Evolutionary conservation across 257 asterid species (phyloP).

Genomic region (Mitragyna speciosa): DNA sequence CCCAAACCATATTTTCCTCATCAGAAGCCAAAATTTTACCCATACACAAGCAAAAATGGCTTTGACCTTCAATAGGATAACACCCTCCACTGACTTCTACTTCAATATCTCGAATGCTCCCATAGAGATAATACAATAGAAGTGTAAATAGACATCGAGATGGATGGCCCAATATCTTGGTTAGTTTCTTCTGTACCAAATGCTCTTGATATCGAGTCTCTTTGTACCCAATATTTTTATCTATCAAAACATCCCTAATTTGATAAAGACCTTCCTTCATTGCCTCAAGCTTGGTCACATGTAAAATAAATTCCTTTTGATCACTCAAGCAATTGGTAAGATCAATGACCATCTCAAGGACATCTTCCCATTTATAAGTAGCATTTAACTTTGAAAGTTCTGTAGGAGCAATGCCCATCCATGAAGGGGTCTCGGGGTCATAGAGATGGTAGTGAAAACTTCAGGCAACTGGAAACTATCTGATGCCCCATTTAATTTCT

Average conservation of each 20-base stretch:
- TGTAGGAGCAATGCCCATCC: slow-evolving; percentile 80
- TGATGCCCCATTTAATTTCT: slow-evolving; percentile 59
- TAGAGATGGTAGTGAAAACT: slow-evolving; percentile 55
- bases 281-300: slow-evolving; percentile 58
- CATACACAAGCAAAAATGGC: slow-evolving; percentile 57
- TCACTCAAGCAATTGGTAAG: slow-evolving; percentile 46
- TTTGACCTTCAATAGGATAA: slow-evolving; percentile 38
- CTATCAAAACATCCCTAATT: slow-evolving; percentile 63
- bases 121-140: slow-evolving; percentile 61
- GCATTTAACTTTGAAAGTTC: slow-evolving; percentile 30
- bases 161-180: slow-evolving; percentile 67
- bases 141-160: slow-evolving; percentile 80
- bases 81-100: slow-evolving; percentile 83
- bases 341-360: slow-evolving; percentile 52
- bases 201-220: slow-evolving; percentile 69
- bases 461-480: slow-evolving; percentile 51
- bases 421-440: slow-evolving; percentile 70
- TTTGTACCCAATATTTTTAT: slow-evolving; percentile 68
- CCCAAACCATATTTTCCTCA: slow-evolving; percentile 53
- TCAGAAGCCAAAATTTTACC: slow-evolving; percentile 74
- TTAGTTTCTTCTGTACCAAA: slow-evolving; percentile 68
- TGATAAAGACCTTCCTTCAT: slow-evolving; percentile 90
- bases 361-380: slow-evolving; percentile 69
- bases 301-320: slow-evolving; percentile 35
- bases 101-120: slow-evolving; percentile 56